phyloP scores from a whole-genome alignment of 805 yeast species.

The Kregervanrija fluxuum region DNA sequence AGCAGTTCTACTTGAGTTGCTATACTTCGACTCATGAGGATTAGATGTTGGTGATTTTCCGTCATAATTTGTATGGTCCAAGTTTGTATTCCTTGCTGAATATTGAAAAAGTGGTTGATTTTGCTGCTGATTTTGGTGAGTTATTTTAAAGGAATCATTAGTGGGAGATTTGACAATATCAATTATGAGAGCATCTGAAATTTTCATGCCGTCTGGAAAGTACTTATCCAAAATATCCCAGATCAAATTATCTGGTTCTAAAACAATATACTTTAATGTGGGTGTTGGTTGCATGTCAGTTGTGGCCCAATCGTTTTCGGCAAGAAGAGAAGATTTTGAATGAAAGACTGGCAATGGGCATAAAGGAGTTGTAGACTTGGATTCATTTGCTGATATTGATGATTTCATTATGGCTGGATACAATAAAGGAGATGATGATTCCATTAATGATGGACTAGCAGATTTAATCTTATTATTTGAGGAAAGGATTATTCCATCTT shows the following conservation, averaged over 20 bases:
- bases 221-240: constrained; percentile 51
- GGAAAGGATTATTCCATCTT: too few relatives aligned
- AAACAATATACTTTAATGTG: constrained; percentile 3
- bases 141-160: constrained; percentile 10
- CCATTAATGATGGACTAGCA: too few relatives aligned
- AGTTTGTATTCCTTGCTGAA: too few relatives aligned
- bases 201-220: constrained; percentile 62
- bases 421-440: too few relatives aligned
- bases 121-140: neutral
- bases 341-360: constrained; percentile 24
- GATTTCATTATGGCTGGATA: neutral
- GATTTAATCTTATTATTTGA: too few relatives aligned
- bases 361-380: constrained; percentile 12
- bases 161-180: constrained; percentile 31
- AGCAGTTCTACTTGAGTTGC: constrained; percentile 15
- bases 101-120: neutral
- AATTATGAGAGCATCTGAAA: constrained; percentile 57
- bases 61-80: too few relatives aligned
- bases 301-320: neutral
- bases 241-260: constrained; percentile 59
- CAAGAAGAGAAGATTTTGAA: constrained; percentile 18
- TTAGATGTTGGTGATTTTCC: too few relatives aligned
- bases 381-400: constrained; percentile 1
- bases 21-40: too few relatives aligned
- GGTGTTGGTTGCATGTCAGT: neutral